Evolutionary conservation across 441 rosid genomes (phyloP), one percentile per base, ranked within the genome.

Genomic region (Francoa sonchifolia): DNA sequence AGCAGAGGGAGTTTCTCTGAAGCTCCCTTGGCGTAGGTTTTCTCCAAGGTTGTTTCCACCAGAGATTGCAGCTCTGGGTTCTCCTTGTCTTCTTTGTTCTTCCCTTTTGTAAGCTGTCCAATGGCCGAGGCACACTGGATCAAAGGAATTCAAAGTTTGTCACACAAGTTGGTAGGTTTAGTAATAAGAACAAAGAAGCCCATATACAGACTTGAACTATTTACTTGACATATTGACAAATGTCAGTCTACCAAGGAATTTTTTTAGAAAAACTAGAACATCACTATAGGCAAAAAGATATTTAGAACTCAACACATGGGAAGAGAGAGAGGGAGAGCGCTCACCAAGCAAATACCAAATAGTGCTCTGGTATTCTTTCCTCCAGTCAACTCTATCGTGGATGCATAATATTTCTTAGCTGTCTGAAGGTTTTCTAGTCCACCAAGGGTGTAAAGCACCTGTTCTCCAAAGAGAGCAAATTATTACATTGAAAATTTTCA

Each of bases 331-430:
- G 25, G 8, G n/a, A 5, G 44, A 56, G 38, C 48, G 42, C 76
- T 76, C 62, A 90, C 99, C 95, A 86, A 64, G 72, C 95, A 90
- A 38, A 86, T 53, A 49, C 99, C 96, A 21, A 82, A 53, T 36
- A 90, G 79, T 11, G 99, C 90, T 72, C 93, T 76, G 53, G 75
- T 74, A 57, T 82, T 90, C 75, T 82, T 90, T 55, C 99, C 99
- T 19, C 96, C 94, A 0, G 95, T 77, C 63, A 90, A 62, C 54
- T 76, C 85, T 49, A 82, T 59, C 23, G 96, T 60, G 48, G 95
- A 76, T 18, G 96, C 77, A 59, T 80, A 86, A 59, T 90, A 90
- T 59, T 86, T 90, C 75, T 77, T 80, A 29, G 99, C 95, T 23
- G 82, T 65, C 32, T 68, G 71, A 58, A 80, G 65, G 72, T 80